phyloP scores from a whole-genome alignment of 306 rosid species.

The Albizia julibrissin region DNA sequence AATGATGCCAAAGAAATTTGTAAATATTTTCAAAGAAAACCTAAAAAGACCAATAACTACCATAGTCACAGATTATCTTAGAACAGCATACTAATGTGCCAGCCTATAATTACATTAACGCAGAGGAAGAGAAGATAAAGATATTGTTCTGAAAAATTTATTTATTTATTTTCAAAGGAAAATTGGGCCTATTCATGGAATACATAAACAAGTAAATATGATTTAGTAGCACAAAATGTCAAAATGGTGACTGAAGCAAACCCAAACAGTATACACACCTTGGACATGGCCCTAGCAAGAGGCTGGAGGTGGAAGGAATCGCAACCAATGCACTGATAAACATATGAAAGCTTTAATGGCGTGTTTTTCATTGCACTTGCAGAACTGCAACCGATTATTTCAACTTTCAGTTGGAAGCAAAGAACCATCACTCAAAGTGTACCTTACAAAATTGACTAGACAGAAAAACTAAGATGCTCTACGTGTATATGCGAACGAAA shows the following conservation, averaged over 20 bases:
- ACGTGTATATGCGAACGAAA: constrained; percentile 88
- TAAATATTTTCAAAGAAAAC: not conserved
- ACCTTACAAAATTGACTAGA: constrained; percentile 1
- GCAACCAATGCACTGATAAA: constrained; percentile 95
- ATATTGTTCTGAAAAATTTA: not conserved
- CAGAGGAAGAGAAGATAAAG: not conserved
- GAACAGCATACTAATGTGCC: constrained; percentile 4
- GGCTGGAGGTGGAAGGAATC: constrained; percentile 97
- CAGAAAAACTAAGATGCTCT: constrained; percentile 35
- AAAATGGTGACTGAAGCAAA: constrained; percentile 16
- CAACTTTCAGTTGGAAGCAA: constrained; percentile 32
- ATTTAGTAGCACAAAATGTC: not conserved
- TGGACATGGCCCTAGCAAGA: constrained; percentile 78
- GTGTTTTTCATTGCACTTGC: constrained; percentile 96
- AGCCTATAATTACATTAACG: not conserved
- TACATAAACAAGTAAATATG: constrained; percentile 9
- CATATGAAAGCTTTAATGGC: constrained; percentile 94
- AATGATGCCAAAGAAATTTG: not conserved
- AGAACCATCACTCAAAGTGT: constrained; percentile 24
- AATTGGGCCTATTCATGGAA: not conserved
- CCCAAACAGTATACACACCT: constrained; percentile 56
- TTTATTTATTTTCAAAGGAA: not conserved
- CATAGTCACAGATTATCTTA: not conserved
- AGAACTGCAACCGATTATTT: constrained; percentile 68
- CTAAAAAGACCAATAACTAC: not conserved